Evolutionary conservation across 2,329 filamentous ascomycete species (phyloP).

Genomic region (Fusarium lateritium): DNA sequence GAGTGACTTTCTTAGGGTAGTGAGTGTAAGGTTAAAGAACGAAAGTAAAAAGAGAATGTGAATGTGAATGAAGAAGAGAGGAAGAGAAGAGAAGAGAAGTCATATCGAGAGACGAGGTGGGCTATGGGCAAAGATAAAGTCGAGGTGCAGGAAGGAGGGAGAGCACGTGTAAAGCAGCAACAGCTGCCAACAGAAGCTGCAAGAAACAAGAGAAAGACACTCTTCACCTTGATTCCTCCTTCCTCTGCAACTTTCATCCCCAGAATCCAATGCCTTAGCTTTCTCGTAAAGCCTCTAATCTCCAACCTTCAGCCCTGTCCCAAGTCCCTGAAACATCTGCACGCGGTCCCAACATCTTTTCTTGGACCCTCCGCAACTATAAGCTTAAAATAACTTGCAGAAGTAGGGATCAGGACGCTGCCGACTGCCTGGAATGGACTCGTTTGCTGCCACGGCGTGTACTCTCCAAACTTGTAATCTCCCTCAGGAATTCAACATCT

Average conservation of each 20-base stretch:
- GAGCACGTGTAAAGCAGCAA: constrained; percentile 8
- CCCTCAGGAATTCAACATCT: constrained; percentile 34
- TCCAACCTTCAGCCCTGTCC: neutral
- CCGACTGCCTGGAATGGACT: constrained; percentile 21
- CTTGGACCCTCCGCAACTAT: constrained; percentile 14
- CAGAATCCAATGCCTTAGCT: neutral
- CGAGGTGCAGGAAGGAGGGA: constrained; percentile 6
- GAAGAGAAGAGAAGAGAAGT: neutral
- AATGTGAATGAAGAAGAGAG: constrained; percentile 21
- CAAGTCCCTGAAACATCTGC: constrained; percentile 7
- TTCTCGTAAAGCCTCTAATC: neutral
- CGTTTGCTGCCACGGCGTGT: constrained; percentile 2
- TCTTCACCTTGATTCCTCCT: constrained; percentile 10
- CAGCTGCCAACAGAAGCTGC: constrained; percentile 2
- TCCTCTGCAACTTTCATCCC: neutral
- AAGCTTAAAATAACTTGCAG: constrained; percentile 11
- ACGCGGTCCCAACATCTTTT: neutral
- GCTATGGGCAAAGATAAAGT: constrained; percentile 3
- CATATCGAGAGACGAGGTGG: constrained; percentile 10
- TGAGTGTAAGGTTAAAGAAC: constrained; percentile 5
- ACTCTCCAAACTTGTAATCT: constrained; percentile 25
- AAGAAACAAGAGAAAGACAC: constrained; percentile 14
- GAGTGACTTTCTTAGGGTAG: constrained; percentile 32
- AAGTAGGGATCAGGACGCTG: constrained; percentile 1
- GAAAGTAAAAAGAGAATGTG: constrained; percentile 14